Evolutionary conservation across 1,284 basidiomycete species (phyloP).

Genomic region (Rhodotorula mucilaginosa): DNA sequence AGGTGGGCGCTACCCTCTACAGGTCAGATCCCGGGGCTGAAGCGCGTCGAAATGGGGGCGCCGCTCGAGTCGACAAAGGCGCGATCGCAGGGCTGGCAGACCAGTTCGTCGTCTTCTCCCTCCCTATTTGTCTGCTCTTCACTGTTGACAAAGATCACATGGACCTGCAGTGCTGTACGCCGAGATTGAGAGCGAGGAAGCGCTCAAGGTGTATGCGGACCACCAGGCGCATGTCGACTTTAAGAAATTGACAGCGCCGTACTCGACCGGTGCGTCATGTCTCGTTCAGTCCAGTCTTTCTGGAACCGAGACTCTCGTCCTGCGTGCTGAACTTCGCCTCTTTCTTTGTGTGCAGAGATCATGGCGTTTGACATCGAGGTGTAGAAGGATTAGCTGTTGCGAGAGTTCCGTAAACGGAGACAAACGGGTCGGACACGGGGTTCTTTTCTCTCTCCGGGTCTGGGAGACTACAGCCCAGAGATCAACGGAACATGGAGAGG

Average conservation of each 20-base stretch:
- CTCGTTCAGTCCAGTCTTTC: not conserved
- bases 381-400: not conserved
- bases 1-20: not conserved
- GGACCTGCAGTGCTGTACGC: slow-evolving; percentile 21
- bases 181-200: slow-evolving; percentile 25
- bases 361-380: slow-evolving; percentile 14
- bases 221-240: slow-evolving; percentile 20
- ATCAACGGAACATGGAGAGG: too few relatives aligned
- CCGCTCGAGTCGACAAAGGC: slow-evolving; percentile 21
- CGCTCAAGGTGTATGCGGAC: slow-evolving; percentile 12
- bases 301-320: not conserved
- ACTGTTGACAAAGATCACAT: too few relatives aligned
- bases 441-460: too few relatives aligned
- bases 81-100: slow-evolving; percentile 23
- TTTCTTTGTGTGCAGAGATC: not conserved
- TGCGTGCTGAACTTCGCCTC: not conserved
- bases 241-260: not conserved
- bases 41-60: slow-evolving; percentile 11
- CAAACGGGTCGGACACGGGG: too few relatives aligned
- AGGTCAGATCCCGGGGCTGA: slow-evolving; percentile 20
- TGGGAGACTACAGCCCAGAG: too few relatives aligned
- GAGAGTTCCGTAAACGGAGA: not conserved
- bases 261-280: slow-evolving; percentile 2
- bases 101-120: slow-evolving; percentile 9
- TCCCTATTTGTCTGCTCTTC: too few relatives aligned